Conservation (phyloP, 495 filamentous ascomycete genomes). For the Daldinia decipiens region DNA sequence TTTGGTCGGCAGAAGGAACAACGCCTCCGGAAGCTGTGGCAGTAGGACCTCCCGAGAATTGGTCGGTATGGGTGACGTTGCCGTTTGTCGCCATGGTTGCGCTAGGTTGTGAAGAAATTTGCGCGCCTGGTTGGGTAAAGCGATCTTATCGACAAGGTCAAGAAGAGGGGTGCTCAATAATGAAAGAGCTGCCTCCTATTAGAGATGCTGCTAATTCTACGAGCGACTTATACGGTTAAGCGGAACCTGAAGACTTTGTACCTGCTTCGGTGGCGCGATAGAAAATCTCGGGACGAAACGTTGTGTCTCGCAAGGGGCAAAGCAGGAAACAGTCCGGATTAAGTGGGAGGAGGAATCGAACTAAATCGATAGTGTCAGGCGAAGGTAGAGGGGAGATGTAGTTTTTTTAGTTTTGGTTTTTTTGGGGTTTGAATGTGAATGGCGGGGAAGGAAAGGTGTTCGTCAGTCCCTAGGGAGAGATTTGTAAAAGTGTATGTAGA, state of each 20-base stretch:
- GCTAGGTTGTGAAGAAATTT: conserved; percentile 31
- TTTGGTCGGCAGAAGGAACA: conserved; percentile 24
- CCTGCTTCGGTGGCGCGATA: conserved; percentile 23
- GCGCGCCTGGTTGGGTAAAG: conserved; percentile 36
- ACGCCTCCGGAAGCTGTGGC: conserved; percentile 35
- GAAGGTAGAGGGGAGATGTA: conserved; percentile 2
- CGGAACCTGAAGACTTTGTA: conserved; percentile 13
- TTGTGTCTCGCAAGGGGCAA: conserved; percentile 20
- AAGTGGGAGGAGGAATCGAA: conserved; percentile 28
- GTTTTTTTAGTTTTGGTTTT: conserved; percentile 4
- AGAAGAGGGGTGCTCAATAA: conserved; percentile 23
- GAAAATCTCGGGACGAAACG: conserved; percentile 10
- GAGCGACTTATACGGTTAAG: conserved; percentile 21
- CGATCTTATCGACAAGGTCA: conserved; percentile 22
- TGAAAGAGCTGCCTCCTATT: conserved; percentile 17
- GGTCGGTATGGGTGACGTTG: conserved; percentile 51
- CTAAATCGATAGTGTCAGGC: conserved; percentile 6
- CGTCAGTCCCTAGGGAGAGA: conserved; percentile 14
- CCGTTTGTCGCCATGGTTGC: conserved; percentile 63
- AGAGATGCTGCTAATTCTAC: conserved; percentile 20
- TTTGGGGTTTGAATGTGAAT: neutral
- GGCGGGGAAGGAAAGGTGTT: conserved; percentile 10
- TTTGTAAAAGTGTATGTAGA: conserved; percentile 11
- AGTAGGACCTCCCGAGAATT: conserved; percentile 48
- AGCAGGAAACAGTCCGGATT: conserved; percentile 8